Evolutionary conservation across 345 rosid species (phyloP), one percentile per base, ranked within the genome.

Genomic region (Cardamine resedifolia): DNA sequence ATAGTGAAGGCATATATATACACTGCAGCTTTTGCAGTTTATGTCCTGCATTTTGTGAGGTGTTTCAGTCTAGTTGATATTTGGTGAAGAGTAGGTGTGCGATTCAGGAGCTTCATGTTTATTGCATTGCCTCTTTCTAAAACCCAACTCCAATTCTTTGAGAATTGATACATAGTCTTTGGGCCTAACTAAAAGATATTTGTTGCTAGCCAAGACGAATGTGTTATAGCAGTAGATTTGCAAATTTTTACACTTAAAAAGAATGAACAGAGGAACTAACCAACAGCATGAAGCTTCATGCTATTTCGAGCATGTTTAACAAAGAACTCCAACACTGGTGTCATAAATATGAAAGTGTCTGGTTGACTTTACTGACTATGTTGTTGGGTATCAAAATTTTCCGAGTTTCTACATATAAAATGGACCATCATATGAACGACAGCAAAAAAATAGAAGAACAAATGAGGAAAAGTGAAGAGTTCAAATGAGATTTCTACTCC

Each of bases 71-170:
- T 77, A 58, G 66, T 77, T 64, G 47, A 45, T 58, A 47, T 77
- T 65, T 71, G 97, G 84, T 89, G 51, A 47, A 74, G 66, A 56
- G 75, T 84, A 77, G 96, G 89, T 85, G 66, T 44, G 57, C 20
- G 34, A 36, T 72, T 57, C 60, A 44, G 74, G 52, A 65, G 66
- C 77, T 66, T 72, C 81, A 78, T 72, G 74, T 68, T 79, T 55
- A 65, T 45, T 73, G 76, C 68, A 64, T 79, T 78, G 55, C 36
- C 41, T 65, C 63, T 57, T 28, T 65, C 20, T 50, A 50, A 44
- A 49, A 11, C 39, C 45, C 9, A 67, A 66, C 73, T 58, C 20
- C 30, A 52, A 2, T 43, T 75, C 39, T 74, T 51, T 59, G 16
- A 58, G 7, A 5, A 18, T 52, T 30, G 7, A 14, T 31, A 26